These are phyloP conservation scores for Aspergillus fumigatus DNA, from an alignment of 2,329 filamentous ascomycete species.

Conservation along the genomic window DNA sequence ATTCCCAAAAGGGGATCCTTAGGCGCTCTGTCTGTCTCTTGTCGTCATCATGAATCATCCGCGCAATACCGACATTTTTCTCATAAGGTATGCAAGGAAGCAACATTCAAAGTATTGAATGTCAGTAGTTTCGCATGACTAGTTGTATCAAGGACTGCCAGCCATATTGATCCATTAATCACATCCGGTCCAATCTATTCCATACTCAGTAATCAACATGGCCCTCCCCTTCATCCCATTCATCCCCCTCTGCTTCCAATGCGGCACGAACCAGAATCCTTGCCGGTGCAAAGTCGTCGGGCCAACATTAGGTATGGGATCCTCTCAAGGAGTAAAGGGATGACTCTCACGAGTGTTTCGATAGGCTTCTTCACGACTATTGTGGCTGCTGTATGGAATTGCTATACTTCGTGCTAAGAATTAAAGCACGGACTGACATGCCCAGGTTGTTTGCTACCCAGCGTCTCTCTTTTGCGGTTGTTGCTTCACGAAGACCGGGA, in stretches of 20 bases:
- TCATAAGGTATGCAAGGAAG: background rate
- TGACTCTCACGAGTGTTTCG: background rate
- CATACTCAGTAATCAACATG: constrained; percentile 21
- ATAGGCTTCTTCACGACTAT: constrained; percentile 45
- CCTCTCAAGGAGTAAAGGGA: background rate
- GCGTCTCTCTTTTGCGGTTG: constrained; percentile 55
- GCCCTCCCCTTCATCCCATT: constrained; percentile 42
- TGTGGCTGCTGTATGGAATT: constrained; percentile 46
- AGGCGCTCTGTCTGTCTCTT: background rate
- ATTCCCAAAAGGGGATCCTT: background rate
- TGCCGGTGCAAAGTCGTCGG: constrained; percentile 55
- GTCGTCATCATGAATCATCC: constrained; percentile 21
- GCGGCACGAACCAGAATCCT: constrained; percentile 53
- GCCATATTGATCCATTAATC: background rate
- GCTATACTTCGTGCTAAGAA: background rate
- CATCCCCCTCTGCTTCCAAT: constrained; percentile 52
- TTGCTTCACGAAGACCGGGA: constrained; percentile 50
- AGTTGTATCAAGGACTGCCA: background rate
- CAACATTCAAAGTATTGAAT: background rate
- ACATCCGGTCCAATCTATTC: background rate
- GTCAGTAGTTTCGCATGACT: background rate
- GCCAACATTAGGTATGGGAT: constrained; percentile 46
- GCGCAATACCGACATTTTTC: background rate
- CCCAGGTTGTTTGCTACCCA: constrained; percentile 52
- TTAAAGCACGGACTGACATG: background rate